These are phyloP conservation scores for Gremmenia infestans DNA, from an alignment of 2,329 filamentous ascomycete species.

Conservation along the genomic window DNA sequence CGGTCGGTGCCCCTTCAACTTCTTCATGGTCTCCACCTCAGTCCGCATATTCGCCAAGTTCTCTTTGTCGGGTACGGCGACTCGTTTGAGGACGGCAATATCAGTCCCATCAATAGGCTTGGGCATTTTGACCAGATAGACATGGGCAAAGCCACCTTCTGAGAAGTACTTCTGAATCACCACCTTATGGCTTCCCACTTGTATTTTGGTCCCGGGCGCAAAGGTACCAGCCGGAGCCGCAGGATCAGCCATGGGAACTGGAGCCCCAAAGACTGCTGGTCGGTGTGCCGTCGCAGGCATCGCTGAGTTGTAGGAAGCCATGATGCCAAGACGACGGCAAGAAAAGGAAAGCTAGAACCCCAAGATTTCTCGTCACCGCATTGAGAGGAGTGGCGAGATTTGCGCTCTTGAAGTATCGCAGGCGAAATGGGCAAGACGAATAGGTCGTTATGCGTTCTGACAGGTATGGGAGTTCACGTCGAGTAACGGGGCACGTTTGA, in stretches of 20 bases:
- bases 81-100: conserved; percentile 54
- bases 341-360: conserved; percentile 14
- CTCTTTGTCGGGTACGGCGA: conserved; percentile 94
- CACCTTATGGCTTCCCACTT: conserved; percentile 87
- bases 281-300: conserved; percentile 36
- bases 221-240: conserved; percentile 77
- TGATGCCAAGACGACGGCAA: conserved; percentile 23
- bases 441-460: not conserved
- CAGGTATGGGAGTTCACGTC: not conserved
- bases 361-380: conserved; percentile 26
- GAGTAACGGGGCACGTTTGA: not conserved
- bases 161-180: conserved; percentile 96
- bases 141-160: conserved; percentile 96
- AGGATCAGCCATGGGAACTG: conserved; percentile 36
- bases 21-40: conserved; percentile 99
- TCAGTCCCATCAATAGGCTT: conserved; percentile 40
- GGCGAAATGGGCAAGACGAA: conserved; percentile 1
- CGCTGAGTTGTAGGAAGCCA: conserved; percentile 39
- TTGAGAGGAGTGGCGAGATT: conserved; percentile 17
- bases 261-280: conserved; percentile 41
- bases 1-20: conserved; percentile 89
- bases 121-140: conserved; percentile 89
- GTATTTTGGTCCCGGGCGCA: conserved; percentile 89
- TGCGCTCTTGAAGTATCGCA: not conserved
- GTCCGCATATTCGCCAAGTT: conserved; percentile 92